Conservation (phyloP, 75 land plant species). For the Pinus taeda region DNA sequence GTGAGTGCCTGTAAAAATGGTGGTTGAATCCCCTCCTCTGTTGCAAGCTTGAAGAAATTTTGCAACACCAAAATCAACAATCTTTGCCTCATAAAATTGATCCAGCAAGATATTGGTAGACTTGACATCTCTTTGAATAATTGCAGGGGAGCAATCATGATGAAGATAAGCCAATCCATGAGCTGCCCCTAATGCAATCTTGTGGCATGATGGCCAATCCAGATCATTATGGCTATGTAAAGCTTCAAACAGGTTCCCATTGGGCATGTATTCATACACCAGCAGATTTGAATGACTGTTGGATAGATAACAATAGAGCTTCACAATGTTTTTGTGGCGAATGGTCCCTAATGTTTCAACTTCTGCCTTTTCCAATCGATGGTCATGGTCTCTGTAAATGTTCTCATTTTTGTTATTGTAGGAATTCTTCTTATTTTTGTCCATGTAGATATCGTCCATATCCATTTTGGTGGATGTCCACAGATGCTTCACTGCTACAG, state of each 20-base stretch:
- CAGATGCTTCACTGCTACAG: conserved; percentile 74
- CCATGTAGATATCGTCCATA: conserved; percentile 17
- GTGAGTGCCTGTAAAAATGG: conserved; percentile 31
- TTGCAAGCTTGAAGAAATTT: conserved; percentile 48
- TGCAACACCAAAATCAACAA: conserved; percentile 93
- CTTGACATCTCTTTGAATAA: conserved; percentile 89
- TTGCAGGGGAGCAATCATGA: conserved; percentile 77
- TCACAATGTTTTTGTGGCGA: conserved; percentile 75
- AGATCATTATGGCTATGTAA: conserved; percentile 52
- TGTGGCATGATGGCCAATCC: conserved; percentile 73
- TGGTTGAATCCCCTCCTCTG: conserved; percentile 11
- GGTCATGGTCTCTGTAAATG: neutral
- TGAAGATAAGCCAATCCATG: conserved; percentile 83
- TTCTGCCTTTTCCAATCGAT: conserved; percentile 35
- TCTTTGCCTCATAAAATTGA: conserved; percentile 68
- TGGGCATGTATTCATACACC: conserved; percentile 84
- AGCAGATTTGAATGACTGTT: conserved; percentile 46
- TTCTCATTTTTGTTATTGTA: neutral
- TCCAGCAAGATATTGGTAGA: conserved; percentile 83
- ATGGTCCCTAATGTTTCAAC: conserved; percentile 70
- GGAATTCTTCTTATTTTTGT: neutral
- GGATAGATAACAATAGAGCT: conserved; percentile 65
- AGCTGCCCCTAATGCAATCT: conserved; percentile 82
- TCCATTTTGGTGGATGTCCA: conserved; percentile 30
- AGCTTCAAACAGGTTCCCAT: conserved; percentile 78